Conservation (phyloP, 257 asterid genomes). For the Nicotiana paniculata region DNA sequence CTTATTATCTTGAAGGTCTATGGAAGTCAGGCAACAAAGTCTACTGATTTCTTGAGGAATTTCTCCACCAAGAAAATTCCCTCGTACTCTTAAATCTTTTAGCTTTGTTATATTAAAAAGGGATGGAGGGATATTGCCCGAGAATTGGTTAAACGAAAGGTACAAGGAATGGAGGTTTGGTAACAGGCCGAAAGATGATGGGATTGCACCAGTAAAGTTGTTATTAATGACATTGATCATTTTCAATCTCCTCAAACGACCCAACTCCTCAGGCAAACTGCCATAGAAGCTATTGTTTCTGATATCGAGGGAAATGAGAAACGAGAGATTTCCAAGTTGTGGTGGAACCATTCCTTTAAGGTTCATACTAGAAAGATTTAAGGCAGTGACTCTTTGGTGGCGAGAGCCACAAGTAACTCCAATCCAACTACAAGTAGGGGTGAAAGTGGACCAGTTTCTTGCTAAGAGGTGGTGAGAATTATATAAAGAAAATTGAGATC, state of each 20-base stretch:
- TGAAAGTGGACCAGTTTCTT: not conserved
- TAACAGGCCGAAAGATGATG: not conserved
- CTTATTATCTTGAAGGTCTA: conserved; percentile 3
- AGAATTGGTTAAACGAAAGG: not conserved
- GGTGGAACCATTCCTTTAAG: not conserved
- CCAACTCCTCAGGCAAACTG: not conserved
- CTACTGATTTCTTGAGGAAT: conserved; percentile 21
- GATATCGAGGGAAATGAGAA: not conserved
- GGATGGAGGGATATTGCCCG: not conserved
- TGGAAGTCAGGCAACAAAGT: not conserved
- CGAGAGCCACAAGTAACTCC: not conserved
- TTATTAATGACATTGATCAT: not conserved
- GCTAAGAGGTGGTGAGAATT: not conserved
- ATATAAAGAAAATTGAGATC: not conserved
- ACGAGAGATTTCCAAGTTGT: not conserved
- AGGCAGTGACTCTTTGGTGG: not conserved
- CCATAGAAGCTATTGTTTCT: conserved; percentile 1
- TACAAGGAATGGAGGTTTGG: not conserved
- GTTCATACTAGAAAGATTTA: not conserved
- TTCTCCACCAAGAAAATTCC: not conserved
- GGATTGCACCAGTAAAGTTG: not conserved
- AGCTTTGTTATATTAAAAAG: not conserved
- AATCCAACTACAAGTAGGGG: not conserved
- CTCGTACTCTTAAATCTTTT: not conserved
- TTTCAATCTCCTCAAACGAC: not conserved